Percentiles rank a stretch among this genome's conserved stretches.
Evolutionary conservation across 2,329 filamentous ascomycete genomes (phyloP).

Genomic region (Hymenoscyphus infarciens): DNA sequence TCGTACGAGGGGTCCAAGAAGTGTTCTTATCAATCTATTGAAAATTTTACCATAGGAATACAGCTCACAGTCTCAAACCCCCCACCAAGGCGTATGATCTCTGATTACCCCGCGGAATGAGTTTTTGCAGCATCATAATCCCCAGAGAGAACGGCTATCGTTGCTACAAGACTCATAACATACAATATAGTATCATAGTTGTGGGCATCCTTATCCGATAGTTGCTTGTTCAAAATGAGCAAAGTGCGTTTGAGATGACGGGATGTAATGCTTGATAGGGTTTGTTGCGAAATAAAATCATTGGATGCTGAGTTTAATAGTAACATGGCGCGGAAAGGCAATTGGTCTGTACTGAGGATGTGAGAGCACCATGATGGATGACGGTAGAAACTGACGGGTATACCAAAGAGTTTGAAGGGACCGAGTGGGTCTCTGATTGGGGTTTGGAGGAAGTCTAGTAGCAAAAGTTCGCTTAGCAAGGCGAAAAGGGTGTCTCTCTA

Average conservation of each 20-base stretch:
- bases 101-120: constrained; percentile 1
- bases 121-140: constrained; percentile 8
- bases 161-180: constrained; percentile 1
- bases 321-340: background rate
- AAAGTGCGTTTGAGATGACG: background rate
- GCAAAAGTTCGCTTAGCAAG: background rate
- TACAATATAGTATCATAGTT: background rate
- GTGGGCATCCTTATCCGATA: background rate
- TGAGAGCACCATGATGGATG: background rate
- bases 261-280: background rate
- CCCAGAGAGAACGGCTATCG: constrained; percentile 5
- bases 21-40: background rate
- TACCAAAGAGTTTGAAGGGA: background rate
- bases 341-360: background rate
- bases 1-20: too few species aligned
- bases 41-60: background rate
- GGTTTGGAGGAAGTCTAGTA: background rate
- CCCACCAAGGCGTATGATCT: constrained; percentile 4
- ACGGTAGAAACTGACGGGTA: background rate
- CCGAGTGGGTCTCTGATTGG: background rate
- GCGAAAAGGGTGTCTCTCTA: too few species aligned
- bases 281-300: background rate
- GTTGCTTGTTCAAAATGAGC: background rate
- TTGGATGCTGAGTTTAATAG: background rate
- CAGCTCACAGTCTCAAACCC: background rate